These are phyloP conservation scores for Stemphylium beticola DNA, from an alignment of 2,329 filamentous ascomycete species.

Conservation along the genomic window DNA sequence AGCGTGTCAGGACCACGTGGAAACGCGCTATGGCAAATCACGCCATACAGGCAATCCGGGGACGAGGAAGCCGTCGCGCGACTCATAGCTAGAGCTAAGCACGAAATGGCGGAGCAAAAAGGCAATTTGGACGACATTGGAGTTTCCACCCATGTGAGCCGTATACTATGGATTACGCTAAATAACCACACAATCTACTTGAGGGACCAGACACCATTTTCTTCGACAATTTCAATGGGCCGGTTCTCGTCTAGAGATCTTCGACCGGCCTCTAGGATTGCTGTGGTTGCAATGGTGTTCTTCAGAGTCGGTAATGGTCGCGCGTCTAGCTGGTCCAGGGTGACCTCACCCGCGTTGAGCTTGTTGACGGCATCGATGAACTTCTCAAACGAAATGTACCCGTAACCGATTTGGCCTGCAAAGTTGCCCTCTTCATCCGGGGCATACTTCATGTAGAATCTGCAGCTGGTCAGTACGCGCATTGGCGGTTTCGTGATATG, in stretches of 20 bases:
- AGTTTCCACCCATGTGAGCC: not conserved
- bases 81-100: not conserved
- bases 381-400: conserved; percentile 94
- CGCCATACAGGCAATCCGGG: not conserved
- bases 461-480: conserved; percentile 30
- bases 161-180: not conserved
- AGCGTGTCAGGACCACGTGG: conserved; percentile 8
- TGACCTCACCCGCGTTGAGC: conserved; percentile 75
- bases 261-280: conserved; percentile 86
- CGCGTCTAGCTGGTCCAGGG: conserved; percentile 76
- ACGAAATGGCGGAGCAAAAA: not conserved
- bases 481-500: not conserved
- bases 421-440: conserved; percentile 96
- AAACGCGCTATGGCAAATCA: conserved; percentile 4
- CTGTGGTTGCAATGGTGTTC: conserved; percentile 91
- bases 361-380: conserved; percentile 86
- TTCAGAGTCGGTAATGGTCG: conserved; percentile 82
- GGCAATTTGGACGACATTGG: not conserved
- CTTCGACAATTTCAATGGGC: conserved; percentile 74
- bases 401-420: conserved; percentile 86
- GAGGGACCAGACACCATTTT: conserved; percentile 72
- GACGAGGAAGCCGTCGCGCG: not conserved
- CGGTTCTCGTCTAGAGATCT: conserved; percentile 83
- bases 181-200: conserved; percentile 47
- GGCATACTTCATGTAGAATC: conserved; percentile 92